A percentile compares a stretch with the other conserved stretches of the same genome.
phyloP scores from a whole-genome alignment of 208 protist species.

The Wallacemonas sp. region DNA sequence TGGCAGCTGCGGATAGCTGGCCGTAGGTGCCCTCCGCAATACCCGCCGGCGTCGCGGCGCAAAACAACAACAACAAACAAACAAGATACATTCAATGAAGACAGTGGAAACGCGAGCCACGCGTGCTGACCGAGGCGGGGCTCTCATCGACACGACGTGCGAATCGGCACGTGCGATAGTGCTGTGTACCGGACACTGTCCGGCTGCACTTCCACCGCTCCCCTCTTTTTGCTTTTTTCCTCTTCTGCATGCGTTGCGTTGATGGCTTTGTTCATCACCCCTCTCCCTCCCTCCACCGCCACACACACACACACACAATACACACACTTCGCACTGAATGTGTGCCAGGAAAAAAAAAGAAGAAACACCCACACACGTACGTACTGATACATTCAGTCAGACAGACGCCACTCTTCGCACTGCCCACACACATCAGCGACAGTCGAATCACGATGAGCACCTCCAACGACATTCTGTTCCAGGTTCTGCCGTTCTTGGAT shows the following conservation, averaged over 20 bases:
- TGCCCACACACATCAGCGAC: neutral
- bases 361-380: neutral
- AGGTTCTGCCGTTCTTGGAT: conserved; percentile 79
- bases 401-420: neutral
- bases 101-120: no score
- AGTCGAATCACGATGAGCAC: neutral
- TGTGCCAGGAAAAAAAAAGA: conserved; percentile 5
- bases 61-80: neutral
- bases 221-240: no score
- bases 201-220: no score
- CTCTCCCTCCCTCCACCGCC: neutral
- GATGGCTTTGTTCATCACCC: no score
- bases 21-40: no score
- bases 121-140: no score
- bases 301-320: neutral
- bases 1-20: no score
- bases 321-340: neutral
- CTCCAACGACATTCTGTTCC: conserved; percentile 69
- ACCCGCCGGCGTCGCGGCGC: no score
- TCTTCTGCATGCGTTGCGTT: no score
- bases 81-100: neutral
- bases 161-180: no score
- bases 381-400: neutral
- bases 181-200: no score
- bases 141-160: no score